Base-by-base conservation (phyloP, 805 yeast genomes). In the Yamadazyma olivae region DNA sequence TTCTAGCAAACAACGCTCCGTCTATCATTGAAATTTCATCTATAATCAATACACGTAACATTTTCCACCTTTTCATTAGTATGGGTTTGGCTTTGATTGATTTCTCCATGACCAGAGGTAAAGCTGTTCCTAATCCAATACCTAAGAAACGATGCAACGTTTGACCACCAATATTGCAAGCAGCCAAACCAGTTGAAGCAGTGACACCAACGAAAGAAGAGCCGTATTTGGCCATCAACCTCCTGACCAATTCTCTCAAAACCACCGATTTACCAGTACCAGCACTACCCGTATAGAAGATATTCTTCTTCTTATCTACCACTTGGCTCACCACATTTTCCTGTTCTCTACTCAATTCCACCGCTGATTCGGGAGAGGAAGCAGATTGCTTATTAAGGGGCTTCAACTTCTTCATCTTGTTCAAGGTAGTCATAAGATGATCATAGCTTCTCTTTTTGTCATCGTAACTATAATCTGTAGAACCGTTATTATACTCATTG, bases 1-100 rank as follows among this genome's bases (percentile, higher is more conserved):
- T 65, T 50, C 88, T 88, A 31, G 83, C 83, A 43, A 93, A 74
- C 32, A 91, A 68, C 1, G 53, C 64, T 0, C 89, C 95, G 51
- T 88, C 95, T 39, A 93, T 75, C 99, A 93, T 93, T 1, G 98
- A 90, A 3, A 93, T 74, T 60, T 93, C 99, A 62, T 93, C 99
- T 40, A 93, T 75, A 35, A 93, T 79, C 18, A 93, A 67, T 1
- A 86, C 95, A 46, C 73, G 73, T 1, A 84, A 70, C 4, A 61
- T 61, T 37, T 60, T 68, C 98, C 98, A 93, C 23, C 80, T 69
- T 16, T 63, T 64, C 14, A 54, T 43, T 2, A 68, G 52, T 13
- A 64, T 59, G 30, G 66, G 54, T 38, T 74, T 77, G 31, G 64
- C 69, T 27, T 66, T 64, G 12, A 86, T 73, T 39, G 59, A 68